Base-by-base conservation (phyloP, 2,329 filamentous ascomycete genomes). In the Trichoderma harzianum region DNA sequence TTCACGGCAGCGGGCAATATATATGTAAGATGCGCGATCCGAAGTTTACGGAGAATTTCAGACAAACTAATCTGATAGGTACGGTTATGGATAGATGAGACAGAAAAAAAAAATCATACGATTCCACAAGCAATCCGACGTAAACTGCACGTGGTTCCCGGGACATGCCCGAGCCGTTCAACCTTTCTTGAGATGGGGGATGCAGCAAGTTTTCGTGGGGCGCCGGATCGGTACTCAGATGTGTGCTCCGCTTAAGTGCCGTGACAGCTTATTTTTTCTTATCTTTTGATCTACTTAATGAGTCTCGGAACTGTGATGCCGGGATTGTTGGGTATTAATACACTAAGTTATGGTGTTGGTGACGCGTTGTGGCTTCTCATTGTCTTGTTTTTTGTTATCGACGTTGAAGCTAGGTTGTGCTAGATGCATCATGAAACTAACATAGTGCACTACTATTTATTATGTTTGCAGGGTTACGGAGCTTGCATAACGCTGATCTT, bases 191-290 rank as follows among this genome's bases (percentile, higher is more conserved):
- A 39, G 36, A 39, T 39, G 36, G 36, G 14, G 14, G 36, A 18
- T 18, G 36, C 36, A n/a, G 18, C 66, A 16, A 5, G 26, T 24
- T 51, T 28, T 34, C 47, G 55, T 47, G 66, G 55, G 66, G 28
- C 28, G 65, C 53, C n/a, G 55, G 26, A 26, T 58, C 66, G 66
- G 66, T 30, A 36, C 18, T 69, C 66, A 69, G 57, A 69, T 69
- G 66, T 69, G 57, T 18, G 60, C 28, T 69, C 66, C 66, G 66
- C 14, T 26, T 24, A 21, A 51, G 47, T 51, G 47, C 47, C 47
- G 43, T 58, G 30, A 10, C 28, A 12, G 28, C 28, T 60, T 21
- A 14, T 12, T 60, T n/a, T 55, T 16, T 7, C 47, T 24, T 51
- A 24, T 51, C n/a, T 24, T 12, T 51, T 51, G n/a, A 11, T 51